Conservation (phyloP, 768 basidiomycete species). For the Mycena galopus region DNA sequence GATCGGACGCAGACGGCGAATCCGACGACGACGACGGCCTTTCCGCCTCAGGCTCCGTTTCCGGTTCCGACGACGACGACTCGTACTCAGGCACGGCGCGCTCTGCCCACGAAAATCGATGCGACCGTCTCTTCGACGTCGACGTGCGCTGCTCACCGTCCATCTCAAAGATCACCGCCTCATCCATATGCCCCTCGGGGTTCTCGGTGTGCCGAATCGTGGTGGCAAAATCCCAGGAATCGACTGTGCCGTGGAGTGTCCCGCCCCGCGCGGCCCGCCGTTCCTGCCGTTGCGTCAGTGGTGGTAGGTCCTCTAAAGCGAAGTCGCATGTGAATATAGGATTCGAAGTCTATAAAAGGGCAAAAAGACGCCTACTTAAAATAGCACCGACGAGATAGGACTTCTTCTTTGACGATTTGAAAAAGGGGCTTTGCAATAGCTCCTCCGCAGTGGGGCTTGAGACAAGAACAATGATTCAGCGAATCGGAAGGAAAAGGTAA, state of each 20-base stretch:
- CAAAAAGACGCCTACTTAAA: conserved; percentile 60
- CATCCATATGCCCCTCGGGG: conserved; percentile 36
- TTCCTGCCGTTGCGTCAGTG: conserved; percentile 80
- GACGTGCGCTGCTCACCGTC: conserved; percentile 44
- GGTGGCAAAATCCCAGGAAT: conserved; percentile 86
- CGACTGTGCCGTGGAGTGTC: conserved; percentile 64
- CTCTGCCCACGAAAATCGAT: conserved; percentile 39
- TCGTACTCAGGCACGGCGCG: conserved; percentile 25
- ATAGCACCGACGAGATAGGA: conserved; percentile 83
- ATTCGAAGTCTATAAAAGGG: not conserved
- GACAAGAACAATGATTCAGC: conserved; percentile 7
- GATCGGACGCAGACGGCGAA: conserved; percentile 15
- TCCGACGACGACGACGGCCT: conserved; percentile 6
- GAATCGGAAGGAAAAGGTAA: not conserved
- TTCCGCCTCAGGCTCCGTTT: conserved; percentile 9
- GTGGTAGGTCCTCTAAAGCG: conserved; percentile 72
- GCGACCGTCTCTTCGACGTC: conserved; percentile 25
- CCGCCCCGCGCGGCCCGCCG: conserved; percentile 60
- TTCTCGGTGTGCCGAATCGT: conserved; percentile 48
- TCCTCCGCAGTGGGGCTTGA: conserved; percentile 82
- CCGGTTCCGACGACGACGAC: not conserved
- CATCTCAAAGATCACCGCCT: conserved; percentile 54
- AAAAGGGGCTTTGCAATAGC: conserved; percentile 83
- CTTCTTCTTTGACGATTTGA: conserved; percentile 84
- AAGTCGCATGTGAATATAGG: conserved; percentile 10